Conservation (phyloP, 305 asterid genomes). For the Plantago lanceolata region DNA sequence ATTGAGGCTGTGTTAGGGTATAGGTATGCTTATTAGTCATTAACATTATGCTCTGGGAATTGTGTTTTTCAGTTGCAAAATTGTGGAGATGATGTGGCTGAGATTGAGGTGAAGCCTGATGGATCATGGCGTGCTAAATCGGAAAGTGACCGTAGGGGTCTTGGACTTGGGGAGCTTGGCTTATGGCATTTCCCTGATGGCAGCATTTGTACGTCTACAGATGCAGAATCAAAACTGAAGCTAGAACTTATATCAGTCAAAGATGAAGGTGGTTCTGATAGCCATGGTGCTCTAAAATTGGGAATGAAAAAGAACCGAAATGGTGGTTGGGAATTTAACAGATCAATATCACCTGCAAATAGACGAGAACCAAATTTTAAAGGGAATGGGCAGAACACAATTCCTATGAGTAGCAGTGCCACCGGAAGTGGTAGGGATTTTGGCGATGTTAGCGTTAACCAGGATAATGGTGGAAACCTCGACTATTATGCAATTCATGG, state of each 20-base stretch:
- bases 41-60: slow-evolving; percentile 2
- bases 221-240: slow-evolving; percentile 56
- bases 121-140: slow-evolving; percentile 97
- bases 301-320: slow-evolving; percentile 64
- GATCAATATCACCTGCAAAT: slow-evolving; percentile 49
- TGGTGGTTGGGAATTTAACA: slow-evolving; percentile 77
- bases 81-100: slow-evolving; percentile 84
- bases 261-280: slow-evolving; percentile 76
- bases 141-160: slow-evolving; percentile 67
- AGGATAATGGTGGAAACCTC: slow-evolving; percentile 61
- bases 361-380: slow-evolving; percentile 31
- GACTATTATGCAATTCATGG: slow-evolving; percentile 55
- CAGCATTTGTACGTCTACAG: slow-evolving; percentile 40
- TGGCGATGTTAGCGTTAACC: slow-evolving; percentile 87
- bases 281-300: slow-evolving; percentile 56
- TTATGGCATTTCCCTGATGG: slow-evolving; percentile 94
- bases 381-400: slow-evolving; percentile 34
- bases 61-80: slow-evolving; percentile 46
- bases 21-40: neutral
- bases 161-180: slow-evolving; percentile 86
- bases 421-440: slow-evolving; percentile 83
- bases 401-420: slow-evolving; percentile 90
- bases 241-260: slow-evolving; percentile 53
- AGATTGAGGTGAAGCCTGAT: slow-evolving; percentile 93
- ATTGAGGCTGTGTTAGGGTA: slow-evolving; percentile 14